A percentile compares a stretch with the other conserved stretches of the same genome.
Conservation (phyloP, 2,329 filamentous ascomycete species). For the Diplodia scrobiculata region DNA sequence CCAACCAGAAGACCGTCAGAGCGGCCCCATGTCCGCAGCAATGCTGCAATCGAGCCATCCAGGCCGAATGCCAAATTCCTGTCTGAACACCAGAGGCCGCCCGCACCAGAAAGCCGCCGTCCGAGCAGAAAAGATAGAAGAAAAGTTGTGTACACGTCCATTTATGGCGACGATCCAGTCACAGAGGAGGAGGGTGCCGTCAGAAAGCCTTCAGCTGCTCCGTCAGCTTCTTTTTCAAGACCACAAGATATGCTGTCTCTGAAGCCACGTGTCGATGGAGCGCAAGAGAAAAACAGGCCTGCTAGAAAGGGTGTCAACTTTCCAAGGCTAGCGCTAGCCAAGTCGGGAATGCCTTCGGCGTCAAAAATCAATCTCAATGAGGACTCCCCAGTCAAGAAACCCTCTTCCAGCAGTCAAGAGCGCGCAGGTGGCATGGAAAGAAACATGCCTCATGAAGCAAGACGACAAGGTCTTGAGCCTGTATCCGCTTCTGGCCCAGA, state of each 20-base stretch:
- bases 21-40: background rate
- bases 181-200: background rate
- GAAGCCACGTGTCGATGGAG: background rate
- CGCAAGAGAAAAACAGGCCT: background rate
- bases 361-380: background rate
- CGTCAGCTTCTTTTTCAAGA: background rate
- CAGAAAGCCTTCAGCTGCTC: background rate
- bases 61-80: background rate
- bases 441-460: background rate
- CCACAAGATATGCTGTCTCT: background rate
- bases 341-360: background rate
- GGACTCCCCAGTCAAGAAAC: background rate
- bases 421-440: background rate
- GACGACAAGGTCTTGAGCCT: background rate
- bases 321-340: background rate
- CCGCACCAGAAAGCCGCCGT: background rate
- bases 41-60: background rate
- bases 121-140: background rate
- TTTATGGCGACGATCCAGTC: background rate
- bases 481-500: background rate
- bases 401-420: background rate
- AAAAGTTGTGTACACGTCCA: background rate
- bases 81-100: background rate
- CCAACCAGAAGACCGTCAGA: background rate
- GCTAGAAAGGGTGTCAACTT: background rate